These are phyloP conservation scores for Flaveria brownii DNA, from an alignment of 129 eudicot species.

Conservation along the genomic window DNA sequence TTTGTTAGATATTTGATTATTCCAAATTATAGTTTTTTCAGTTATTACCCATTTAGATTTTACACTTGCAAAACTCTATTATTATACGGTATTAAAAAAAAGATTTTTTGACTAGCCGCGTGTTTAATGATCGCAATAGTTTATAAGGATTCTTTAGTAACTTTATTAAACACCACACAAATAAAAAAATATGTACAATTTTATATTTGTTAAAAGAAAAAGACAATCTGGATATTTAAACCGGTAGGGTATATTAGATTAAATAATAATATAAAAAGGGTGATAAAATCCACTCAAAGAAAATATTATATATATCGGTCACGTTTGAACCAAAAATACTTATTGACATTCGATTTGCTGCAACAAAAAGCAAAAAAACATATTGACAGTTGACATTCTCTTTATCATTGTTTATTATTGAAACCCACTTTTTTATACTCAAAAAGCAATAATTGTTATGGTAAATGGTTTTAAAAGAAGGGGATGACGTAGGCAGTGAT, in stretches of 20 bases:
- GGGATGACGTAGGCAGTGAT: constrained; percentile 2
- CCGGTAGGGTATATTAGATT: background rate
- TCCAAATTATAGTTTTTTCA: no score
- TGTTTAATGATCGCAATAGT: background rate
- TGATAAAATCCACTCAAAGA: constrained; percentile 18
- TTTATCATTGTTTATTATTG: constrained; percentile 6
- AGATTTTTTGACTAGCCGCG: background rate
- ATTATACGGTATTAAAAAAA: background rate
- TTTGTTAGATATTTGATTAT: no score
- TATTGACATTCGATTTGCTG: constrained; percentile 34
- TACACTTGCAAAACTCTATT: no score
- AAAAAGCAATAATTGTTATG: background rate
- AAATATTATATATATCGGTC: constrained; percentile 16
- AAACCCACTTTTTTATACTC: background rate
- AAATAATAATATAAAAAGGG: background rate
- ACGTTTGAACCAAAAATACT: constrained; percentile 22
- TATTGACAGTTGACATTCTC: constrained; percentile 26
- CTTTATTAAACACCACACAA: background rate
- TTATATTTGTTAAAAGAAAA: constrained; percentile 19
- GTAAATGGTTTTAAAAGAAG: background rate
- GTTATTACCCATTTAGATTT: no score
- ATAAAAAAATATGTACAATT: background rate
- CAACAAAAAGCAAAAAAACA: constrained; percentile 16
- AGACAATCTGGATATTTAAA: constrained; percentile 8
- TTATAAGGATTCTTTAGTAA: background rate